Evolutionary conservation across 2,329 filamentous ascomycete genomes (phyloP).

Genomic region (Truncatella angustata): DNA sequence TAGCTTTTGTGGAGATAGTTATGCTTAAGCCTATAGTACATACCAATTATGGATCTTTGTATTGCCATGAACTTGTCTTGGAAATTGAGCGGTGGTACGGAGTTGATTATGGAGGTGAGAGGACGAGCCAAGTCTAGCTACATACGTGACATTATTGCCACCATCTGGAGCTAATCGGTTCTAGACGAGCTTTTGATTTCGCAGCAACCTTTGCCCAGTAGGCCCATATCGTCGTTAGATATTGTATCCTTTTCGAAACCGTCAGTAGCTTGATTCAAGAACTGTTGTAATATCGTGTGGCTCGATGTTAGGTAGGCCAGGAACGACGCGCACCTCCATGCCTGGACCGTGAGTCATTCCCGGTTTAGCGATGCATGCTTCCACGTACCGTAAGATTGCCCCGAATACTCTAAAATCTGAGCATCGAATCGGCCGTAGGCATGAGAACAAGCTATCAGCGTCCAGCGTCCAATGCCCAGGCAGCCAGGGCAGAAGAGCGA

Average conservation of each 20-base stretch:
- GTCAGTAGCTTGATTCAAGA: background rate
- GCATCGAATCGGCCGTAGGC: background rate
- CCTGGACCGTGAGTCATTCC: constrained; percentile 1
- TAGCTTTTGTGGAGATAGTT: too few species aligned
- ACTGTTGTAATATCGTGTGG: background rate
- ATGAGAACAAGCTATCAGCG: background rate
- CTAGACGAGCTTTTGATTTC: background rate
- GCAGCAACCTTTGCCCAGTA: background rate
- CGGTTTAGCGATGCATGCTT: constrained; percentile 7
- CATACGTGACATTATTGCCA: background rate
- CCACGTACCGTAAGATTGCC: background rate
- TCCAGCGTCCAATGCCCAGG: background rate
- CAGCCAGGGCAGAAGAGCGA: background rate
- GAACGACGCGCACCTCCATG: background rate
- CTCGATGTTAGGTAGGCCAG: background rate
- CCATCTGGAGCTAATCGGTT: background rate
- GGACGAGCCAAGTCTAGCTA: background rate
- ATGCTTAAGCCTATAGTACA: too few species aligned
- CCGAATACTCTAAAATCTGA: background rate
- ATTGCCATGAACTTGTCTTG: too few species aligned
- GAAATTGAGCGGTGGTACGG: too few species aligned
- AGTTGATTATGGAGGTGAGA: background rate
- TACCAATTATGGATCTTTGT: too few species aligned
- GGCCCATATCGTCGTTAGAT: constrained; percentile 5
- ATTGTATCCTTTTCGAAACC: constrained; percentile 6